Percentiles rank a stretch among this genome's conserved stretches.
Evolutionary conservation across 2,329 filamentous ascomycete species (phyloP).

Genomic region (Blastomyces parvus): DNA sequence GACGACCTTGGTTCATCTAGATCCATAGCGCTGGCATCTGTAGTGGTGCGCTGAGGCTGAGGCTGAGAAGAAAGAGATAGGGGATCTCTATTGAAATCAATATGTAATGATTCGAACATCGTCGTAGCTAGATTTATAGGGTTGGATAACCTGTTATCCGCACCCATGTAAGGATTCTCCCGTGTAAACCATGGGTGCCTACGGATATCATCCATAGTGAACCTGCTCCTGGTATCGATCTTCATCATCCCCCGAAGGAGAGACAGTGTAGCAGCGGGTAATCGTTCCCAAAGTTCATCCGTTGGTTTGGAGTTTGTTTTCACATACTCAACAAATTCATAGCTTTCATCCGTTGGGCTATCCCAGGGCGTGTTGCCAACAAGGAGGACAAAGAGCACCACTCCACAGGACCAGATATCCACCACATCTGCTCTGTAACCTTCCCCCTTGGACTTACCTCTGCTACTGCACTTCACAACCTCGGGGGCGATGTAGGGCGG

Average conservation of each 20-base stretch:
- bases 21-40: slow-evolving; percentile 54
- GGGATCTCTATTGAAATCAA: slow-evolving; percentile 69
- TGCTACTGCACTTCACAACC: slow-evolving; percentile 52
- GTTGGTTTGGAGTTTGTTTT: slow-evolving; percentile 68
- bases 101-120: slow-evolving; percentile 84
- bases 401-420: slow-evolving; percentile 95
- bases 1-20: slow-evolving; percentile 46
- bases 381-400: slow-evolving; percentile 91
- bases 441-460: slow-evolving; percentile 39
- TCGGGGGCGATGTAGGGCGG: slow-evolving; percentile 97
- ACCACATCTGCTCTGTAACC: slow-evolving; percentile 60
- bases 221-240: slow-evolving; percentile 62
- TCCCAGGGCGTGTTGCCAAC: slow-evolving; percentile 98
- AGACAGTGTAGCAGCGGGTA: slow-evolving; percentile 66
- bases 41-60: slow-evolving; percentile 26
- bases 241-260: slow-evolving; percentile 89
- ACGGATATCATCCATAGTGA: slow-evolving; percentile 76
- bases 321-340: slow-evolving; percentile 84
- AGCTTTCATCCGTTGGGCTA: slow-evolving; percentile 73
- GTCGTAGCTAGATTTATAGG: slow-evolving; percentile 80
- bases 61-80: slow-evolving; percentile 32
- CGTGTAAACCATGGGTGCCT: slow-evolving; percentile 93
- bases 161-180: slow-evolving; percentile 63
- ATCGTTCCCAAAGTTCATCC: slow-evolving; percentile 74
- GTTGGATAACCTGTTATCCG: slow-evolving; percentile 66